These are phyloP conservation scores for Drechslerella coelobrocha DNA, from an alignment of 2,329 filamentous ascomycete genomes.

Conservation along the genomic window DNA sequence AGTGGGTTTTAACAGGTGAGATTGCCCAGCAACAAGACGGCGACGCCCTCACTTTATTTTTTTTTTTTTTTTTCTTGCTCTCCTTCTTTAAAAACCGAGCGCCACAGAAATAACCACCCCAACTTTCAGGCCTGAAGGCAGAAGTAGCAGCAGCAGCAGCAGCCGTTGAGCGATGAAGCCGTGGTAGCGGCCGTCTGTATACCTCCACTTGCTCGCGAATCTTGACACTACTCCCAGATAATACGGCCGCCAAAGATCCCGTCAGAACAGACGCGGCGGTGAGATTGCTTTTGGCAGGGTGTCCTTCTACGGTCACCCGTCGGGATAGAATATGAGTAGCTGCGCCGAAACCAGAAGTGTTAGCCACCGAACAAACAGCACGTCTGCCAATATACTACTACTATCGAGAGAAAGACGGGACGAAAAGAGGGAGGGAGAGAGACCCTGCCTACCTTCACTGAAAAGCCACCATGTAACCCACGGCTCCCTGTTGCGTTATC, in stretches of 20 bases:
- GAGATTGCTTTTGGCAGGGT: conserved; percentile 15
- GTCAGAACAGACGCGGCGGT: conserved; percentile 25
- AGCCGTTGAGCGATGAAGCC: conserved; percentile 14
- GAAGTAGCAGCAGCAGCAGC: conserved; percentile 13
- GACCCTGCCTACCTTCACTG: conserved; percentile 32
- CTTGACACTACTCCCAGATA: conserved; percentile 9
- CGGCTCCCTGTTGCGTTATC: background rate
- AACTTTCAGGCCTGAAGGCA: conserved; percentile 11
- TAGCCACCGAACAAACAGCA: conserved; percentile 50
- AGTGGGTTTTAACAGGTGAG: conserved; percentile 37
- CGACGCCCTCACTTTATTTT: conserved; percentile 47
- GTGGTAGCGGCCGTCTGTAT: conserved; percentile 20
- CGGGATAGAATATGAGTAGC: conserved; percentile 32
- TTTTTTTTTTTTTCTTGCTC: too few species aligned
- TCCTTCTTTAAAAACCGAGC: conserved; percentile 28
- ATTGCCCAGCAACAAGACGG: conserved; percentile 30
- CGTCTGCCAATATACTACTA: conserved; percentile 24
- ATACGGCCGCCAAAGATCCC: background rate
- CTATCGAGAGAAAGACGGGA: conserved; percentile 3
- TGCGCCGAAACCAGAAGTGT: conserved; percentile 34
- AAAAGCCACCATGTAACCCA: conserved; percentile 7
- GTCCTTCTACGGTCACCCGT: conserved; percentile 17
- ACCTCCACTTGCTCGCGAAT: conserved; percentile 20
- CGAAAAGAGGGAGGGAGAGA: conserved; percentile 3
- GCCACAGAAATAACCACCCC: conserved; percentile 39